Base-by-base conservation (phyloP, 108 stramenopile genomes). In the Phaeodactylum tricornutum region DNA sequence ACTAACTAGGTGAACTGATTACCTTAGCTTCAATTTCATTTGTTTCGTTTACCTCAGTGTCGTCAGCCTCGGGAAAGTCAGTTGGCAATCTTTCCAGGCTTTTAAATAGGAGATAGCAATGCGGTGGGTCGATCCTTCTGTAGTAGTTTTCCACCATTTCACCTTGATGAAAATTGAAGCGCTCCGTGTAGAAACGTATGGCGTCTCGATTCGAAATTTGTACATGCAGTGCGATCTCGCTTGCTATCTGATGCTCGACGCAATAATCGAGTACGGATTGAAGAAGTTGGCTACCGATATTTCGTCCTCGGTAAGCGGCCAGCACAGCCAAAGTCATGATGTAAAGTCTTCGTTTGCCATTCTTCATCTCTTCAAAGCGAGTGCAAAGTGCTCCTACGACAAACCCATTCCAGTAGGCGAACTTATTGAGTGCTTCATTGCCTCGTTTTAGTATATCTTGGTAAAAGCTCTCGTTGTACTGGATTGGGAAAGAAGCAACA, bases 271-370 rank as follows among this genome's bases (percentile, higher is more conserved):
- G 36, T 29, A 95, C 64, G 16, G 76, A 74, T 31, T 77, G 50
- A 43, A 98, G 74, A 26, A 98, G 68, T 49, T 92, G 81, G 22
- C 83, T 71, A 15, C 97, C 97, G 47, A 98, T 86, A 1, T 70
- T 79, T 19, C 77, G 62, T 24, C 95, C 78, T 29, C 97, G 75
- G 58, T 93, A 96, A 26, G 93, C 74, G 2, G 95, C 90, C 24
- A 96, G 66, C 5, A 96, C 94, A n/a, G 83, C 93, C 7, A 98
- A 64, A 16, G 96, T 98, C 96, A 96, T 96, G 14, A 98, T 95
- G 68, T 98, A 98, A 17, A 96, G 56, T 42, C 75, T 69, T 26
- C 60, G 37, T 50, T 59, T 28, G 26, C 43, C 45, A 24, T 58
- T 59, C 34, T 32, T 47, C 29, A 53, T 29, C 40, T 69, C 61